phyloP scores from a whole-genome alignment of 2,329 filamentous ascomycete genomes.

The Talaromyces atroroseus region DNA sequence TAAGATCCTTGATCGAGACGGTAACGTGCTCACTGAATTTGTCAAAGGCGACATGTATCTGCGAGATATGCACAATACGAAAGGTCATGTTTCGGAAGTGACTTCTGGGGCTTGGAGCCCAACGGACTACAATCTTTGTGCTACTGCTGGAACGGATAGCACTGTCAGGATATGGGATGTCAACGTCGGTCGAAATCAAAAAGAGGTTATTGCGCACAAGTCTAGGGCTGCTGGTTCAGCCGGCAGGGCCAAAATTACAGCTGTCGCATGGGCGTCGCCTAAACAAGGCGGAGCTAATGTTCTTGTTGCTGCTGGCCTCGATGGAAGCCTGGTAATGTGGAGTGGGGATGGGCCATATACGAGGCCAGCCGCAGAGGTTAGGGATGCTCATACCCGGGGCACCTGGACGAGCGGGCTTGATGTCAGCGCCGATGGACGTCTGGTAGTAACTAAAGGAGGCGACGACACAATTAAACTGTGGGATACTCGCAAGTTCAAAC shows the following conservation, averaged over 20 bases:
- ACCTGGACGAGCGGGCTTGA: slow-evolving; percentile 92
- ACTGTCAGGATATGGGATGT: slow-evolving; percentile 96
- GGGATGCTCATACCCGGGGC: slow-evolving; percentile 71
- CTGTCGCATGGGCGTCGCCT: slow-evolving; percentile 77
- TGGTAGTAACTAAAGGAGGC: slow-evolving; percentile 84
- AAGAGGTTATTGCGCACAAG: slow-evolving; percentile 93
- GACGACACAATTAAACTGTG: slow-evolving; percentile 93
- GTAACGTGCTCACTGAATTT: slow-evolving; percentile 78
- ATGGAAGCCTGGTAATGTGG: slow-evolving; percentile 90
- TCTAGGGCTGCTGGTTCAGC: slow-evolving; percentile 82
- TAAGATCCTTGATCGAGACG: slow-evolving; percentile 83
- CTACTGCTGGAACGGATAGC: slow-evolving; percentile 90
- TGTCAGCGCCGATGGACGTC: slow-evolving; percentile 81
- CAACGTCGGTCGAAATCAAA: slow-evolving; percentile 83
- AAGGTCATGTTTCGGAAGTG: slow-evolving; percentile 90
- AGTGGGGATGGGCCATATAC: slow-evolving; percentile 79
- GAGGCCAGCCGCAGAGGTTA: slow-evolving; percentile 75
- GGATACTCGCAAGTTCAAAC: slow-evolving; percentile 94
- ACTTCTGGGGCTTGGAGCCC: slow-evolving; percentile 90
- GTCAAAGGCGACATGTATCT: slow-evolving; percentile 98
- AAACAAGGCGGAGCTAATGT: slow-evolving; percentile 72
- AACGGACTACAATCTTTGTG: slow-evolving; percentile 72
- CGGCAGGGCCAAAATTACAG: slow-evolving; percentile 88
- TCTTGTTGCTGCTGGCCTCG: slow-evolving; percentile 75
- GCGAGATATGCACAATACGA: slow-evolving; percentile 94